Evolutionary conservation across 768 basidiomycete genomes (phyloP).

Genomic region (Termitomyces sp.): DNA sequence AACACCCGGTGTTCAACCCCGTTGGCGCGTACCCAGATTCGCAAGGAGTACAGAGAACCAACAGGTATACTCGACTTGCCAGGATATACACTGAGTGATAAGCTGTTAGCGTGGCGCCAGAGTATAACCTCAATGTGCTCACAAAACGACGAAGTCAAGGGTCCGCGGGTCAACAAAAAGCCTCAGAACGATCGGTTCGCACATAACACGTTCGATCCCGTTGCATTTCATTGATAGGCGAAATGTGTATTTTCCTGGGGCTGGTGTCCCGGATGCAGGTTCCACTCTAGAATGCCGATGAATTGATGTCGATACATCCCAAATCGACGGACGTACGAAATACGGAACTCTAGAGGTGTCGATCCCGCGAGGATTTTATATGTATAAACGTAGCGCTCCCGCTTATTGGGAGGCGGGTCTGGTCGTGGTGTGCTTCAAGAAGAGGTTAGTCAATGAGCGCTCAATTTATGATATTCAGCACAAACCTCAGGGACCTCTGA

Average conservation of each 20-base stretch:
- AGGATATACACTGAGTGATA: constrained; percentile 46
- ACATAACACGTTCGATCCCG: constrained; percentile 50
- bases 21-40: constrained; percentile 60
- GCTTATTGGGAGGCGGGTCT: constrained; percentile 17
- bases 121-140: constrained; percentile 16
- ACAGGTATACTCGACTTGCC: constrained; percentile 53
- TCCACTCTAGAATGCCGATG: constrained; percentile 36
- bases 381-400: constrained; percentile 49
- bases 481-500: constrained; percentile 14
- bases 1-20: constrained; percentile 63
- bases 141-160: constrained; percentile 66
- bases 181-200: constrained; percentile 42
- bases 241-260: constrained; percentile 47
- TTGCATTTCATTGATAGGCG: constrained; percentile 52
- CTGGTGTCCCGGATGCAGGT: constrained; percentile 35
- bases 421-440: constrained; percentile 5
- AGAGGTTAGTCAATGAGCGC: neutral
- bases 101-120: constrained; percentile 4
- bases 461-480: neutral
- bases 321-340: constrained; percentile 39
- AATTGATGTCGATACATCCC: neutral
- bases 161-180: constrained; percentile 50
- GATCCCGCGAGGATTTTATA: constrained; percentile 43
- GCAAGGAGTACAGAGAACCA: constrained; percentile 53
- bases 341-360: constrained; percentile 45